A percentile compares a stretch with the other conserved stretches of the same genome.
These are phyloP conservation scores for Nyssa sinensis DNA, from an alignment of 148 eudicot species.

Conservation along the genomic window DNA sequence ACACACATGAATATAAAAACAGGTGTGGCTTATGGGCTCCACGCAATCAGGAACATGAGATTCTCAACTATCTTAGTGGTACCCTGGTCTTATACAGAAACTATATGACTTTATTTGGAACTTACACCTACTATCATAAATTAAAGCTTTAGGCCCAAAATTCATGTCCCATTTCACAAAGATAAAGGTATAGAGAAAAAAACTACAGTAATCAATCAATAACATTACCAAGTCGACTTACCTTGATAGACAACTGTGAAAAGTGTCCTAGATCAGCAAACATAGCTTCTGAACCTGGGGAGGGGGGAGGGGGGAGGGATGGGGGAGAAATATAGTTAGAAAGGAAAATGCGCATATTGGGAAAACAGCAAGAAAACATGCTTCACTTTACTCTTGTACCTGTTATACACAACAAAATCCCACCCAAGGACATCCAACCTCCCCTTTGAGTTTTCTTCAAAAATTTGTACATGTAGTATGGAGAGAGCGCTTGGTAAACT, in stretches of 20 bases:
- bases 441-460: slow-evolving; percentile 77
- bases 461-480: slow-evolving; percentile 94
- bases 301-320: too few relatives aligned
- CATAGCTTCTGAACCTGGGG: slow-evolving; percentile 97
- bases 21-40: background rate
- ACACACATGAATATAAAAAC: too few relatives aligned
- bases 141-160: background rate
- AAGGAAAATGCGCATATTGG: background rate
- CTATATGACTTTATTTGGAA: too few relatives aligned
- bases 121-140: too few relatives aligned
- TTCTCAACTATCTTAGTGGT: too few relatives aligned
- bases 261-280: slow-evolving; percentile 99
- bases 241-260: slow-evolving; percentile 93
- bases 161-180: background rate
- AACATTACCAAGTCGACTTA: slow-evolving; percentile 17
- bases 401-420: slow-evolving; percentile 90
- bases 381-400: slow-evolving; percentile 36
- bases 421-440: slow-evolving; percentile 99
- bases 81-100: too few relatives aligned
- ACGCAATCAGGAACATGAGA: background rate
- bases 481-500: slow-evolving; percentile 83
- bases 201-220: background rate
- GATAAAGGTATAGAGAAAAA: background rate
- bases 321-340: background rate
- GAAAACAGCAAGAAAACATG: slow-evolving; percentile 13